Base-by-base conservation (phyloP, 2,329 filamentous ascomycete species). In the Ophiobolus disseminans region DNA sequence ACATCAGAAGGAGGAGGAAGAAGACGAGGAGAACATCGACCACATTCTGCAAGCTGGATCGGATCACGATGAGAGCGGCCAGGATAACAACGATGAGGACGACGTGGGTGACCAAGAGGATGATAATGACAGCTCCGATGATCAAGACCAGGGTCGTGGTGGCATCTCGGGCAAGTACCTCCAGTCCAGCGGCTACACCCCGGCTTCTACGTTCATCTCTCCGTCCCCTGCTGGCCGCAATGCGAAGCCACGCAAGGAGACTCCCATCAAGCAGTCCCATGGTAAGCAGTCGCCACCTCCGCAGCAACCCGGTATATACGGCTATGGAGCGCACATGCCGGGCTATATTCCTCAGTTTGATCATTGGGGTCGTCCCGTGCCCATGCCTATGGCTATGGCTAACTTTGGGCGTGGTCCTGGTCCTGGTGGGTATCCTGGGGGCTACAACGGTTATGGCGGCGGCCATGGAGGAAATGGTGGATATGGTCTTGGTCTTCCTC, bases 11-110 rank as follows among this genome's bases (percentile, higher is more conserved):
- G 52, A 55, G 0, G 30, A 57, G 7, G 26, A 52, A 4, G 57
- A 58, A 34, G 48, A 41, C 8, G 58, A 68, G 6, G 55, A 62
- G 17, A 58, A 63, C 11, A 59, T 63, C 4, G 60, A 68, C 16
- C 52, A 61, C 14, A 62, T 66, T 6, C 38, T 66, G 13, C 46
- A 47, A 3, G 43, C 30, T 6, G 49, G 38, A 7, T 49, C 44
- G 5, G 55, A 37, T 9, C 21, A 52, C n/a, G 48, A 53, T 8
- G 57, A 40, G 6, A 40, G 28, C 14, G 20, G 22, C 2, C 34
- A 45, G 17, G 43, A 48, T 2, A 45, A 50, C 8, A 47, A 46
- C 14, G 41, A 54, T 0, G 31, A 50, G 2, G 51, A 47, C 3
- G 44, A 52, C 0, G 45, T 47, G 5, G 39, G 51, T 4, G 35